Evolutionary conservation across 352 stramenopile species (phyloP).

Genomic region (Phytophthora litchii): DNA sequence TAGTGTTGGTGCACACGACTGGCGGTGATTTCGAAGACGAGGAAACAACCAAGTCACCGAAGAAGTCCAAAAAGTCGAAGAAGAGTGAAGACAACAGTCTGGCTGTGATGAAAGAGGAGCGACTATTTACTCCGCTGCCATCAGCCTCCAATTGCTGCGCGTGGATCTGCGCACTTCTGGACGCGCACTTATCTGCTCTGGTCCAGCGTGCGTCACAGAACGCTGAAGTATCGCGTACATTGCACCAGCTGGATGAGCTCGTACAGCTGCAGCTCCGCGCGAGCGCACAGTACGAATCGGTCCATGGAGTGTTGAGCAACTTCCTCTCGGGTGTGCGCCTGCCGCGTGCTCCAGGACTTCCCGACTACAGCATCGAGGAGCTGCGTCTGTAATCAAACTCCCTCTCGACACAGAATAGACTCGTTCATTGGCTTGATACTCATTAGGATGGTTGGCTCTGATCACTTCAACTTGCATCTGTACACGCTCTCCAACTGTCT

Average conservation of each 20-base stretch:
- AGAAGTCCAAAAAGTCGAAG: conserved; percentile 27
- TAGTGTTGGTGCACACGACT: conserved; percentile 51
- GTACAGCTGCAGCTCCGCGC: conserved; percentile 59
- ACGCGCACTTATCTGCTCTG: conserved; percentile 72
- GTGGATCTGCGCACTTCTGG: conserved; percentile 80
- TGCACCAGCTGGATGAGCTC: conserved; percentile 62
- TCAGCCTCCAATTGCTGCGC: conserved; percentile 55
- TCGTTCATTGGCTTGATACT: conserved; percentile 16
- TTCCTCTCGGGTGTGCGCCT: conserved; percentile 77
- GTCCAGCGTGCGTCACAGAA: conserved; percentile 66
- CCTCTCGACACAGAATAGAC: conserved; percentile 27
- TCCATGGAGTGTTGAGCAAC: conserved; percentile 81
- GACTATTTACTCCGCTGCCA: conserved; percentile 43
- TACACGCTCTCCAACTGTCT: conserved; percentile 1
- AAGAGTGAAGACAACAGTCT: conserved; percentile 23
- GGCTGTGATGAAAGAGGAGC: conserved; percentile 25
- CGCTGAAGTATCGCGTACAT: conserved; percentile 35
- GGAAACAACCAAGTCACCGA: conserved; percentile 22
- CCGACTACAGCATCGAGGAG: conserved; percentile 84
- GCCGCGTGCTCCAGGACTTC: conserved; percentile 61
- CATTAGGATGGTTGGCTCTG: conserved; percentile 4
- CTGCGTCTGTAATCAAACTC: conserved; percentile 54
- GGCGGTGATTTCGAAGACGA: conserved; percentile 24
- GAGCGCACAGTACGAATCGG: conserved; percentile 66
- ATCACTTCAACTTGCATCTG: conserved; percentile 8